These are phyloP conservation scores for Pelagomonas calceolata DNA, from an alignment of 108 stramenopile genomes.

Conservation along the genomic window DNA sequence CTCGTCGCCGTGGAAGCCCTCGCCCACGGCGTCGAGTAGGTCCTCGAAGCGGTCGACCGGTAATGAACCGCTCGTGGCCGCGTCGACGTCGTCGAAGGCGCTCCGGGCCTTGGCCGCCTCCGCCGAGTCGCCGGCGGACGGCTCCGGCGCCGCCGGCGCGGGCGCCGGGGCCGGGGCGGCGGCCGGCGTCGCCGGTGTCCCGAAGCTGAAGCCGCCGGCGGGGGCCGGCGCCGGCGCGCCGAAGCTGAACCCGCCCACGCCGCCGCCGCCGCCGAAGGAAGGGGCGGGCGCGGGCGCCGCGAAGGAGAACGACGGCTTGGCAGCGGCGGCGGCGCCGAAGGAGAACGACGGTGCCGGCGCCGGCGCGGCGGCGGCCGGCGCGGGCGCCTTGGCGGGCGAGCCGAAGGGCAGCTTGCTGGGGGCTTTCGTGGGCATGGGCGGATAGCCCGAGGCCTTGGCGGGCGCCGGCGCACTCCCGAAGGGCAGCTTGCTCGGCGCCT, in stretches of 20 bases:
- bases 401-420: slow-evolving; percentile 19
- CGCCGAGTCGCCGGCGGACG: neutral
- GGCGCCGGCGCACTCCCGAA: neutral
- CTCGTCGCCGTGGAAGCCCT: slow-evolving; percentile 69
- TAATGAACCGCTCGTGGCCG: slow-evolving; percentile 28
- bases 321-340: neutral
- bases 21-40: slow-evolving; percentile 46
- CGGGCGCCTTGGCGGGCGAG: neutral
- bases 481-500: slow-evolving; percentile 28
- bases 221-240: neutral
- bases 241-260: neutral
- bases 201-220: neutral
- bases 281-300: no score
- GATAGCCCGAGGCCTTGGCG: slow-evolving; percentile 12
- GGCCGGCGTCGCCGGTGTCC: neutral
- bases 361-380: neutral
- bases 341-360: no score
- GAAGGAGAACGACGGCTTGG: neutral
- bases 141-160: neutral
- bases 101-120: slow-evolving; percentile 11
- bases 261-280: neutral
- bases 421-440: slow-evolving; percentile 47
- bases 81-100: slow-evolving; percentile 48
- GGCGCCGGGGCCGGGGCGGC: neutral
- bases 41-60: slow-evolving; percentile 45